Conservation (phyloP, 768 basidiomycete genomes). For the Mycena venus region DNA sequence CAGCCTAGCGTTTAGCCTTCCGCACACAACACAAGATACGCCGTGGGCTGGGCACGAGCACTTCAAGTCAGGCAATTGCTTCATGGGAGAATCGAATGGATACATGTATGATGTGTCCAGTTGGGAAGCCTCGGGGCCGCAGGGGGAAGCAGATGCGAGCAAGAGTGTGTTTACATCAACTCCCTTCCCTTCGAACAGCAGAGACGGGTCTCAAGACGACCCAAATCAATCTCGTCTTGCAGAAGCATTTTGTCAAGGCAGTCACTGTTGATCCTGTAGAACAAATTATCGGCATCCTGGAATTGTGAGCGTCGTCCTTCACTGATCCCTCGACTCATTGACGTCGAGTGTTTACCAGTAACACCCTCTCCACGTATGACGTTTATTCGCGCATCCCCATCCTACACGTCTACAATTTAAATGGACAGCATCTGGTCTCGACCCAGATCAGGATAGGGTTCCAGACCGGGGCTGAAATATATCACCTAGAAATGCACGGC, state of each 20-base stretch:
- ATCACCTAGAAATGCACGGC: constrained; percentile 20
- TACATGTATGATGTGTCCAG: constrained; percentile 14
- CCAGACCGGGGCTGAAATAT: not conserved
- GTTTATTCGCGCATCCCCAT: not conserved
- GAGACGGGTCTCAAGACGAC: not conserved
- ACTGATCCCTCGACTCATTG: not conserved
- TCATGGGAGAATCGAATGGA: constrained; percentile 26
- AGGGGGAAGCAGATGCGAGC: not conserved
- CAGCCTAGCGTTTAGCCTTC: not conserved
- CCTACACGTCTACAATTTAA: constrained; percentile 10
- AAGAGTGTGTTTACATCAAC: not conserved
- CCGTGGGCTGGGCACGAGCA: constrained; percentile 13
- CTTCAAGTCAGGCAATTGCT: constrained; percentile 11
- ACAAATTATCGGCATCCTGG: constrained; percentile 5
- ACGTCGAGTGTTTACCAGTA: constrained; percentile 7
- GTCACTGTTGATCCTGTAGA: constrained; percentile 21
- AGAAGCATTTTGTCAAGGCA: constrained; percentile 2
- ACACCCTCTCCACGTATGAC: not conserved
- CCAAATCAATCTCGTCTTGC: not conserved
- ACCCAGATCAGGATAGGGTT: not conserved
- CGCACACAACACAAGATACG: not conserved
- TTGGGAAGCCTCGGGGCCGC: not conserved
- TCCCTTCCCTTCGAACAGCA: constrained; percentile 15
- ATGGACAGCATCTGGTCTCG: not conserved
- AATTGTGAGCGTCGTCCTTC: constrained; percentile 1